phyloP scores from a whole-genome alignment of 257 asterid species.

The Ilex asprella region DNA sequence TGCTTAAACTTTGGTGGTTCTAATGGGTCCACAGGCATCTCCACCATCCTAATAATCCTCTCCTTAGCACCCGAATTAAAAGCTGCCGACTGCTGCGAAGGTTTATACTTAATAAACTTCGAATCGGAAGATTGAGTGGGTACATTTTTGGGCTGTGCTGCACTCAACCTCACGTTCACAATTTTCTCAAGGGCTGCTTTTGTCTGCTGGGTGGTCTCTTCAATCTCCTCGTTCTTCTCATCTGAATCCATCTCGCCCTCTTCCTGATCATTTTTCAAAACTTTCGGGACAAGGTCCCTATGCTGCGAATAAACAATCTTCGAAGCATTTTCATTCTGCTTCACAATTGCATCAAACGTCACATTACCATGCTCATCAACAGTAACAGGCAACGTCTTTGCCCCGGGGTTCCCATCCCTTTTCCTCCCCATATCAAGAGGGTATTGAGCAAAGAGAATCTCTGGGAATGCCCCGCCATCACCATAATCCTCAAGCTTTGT shows the following conservation, averaged over 20 bases:
- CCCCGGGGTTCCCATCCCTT: constrained; percentile 44
- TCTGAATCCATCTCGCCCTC: constrained; percentile 69
- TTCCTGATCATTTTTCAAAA: constrained; percentile 48
- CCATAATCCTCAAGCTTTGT: constrained; percentile 82
- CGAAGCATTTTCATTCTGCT: constrained; percentile 78
- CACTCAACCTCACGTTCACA: constrained; percentile 84
- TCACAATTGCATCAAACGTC: constrained; percentile 80
- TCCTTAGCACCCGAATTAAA: constrained; percentile 94
- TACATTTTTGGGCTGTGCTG: constrained; percentile 92
- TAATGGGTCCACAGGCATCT: constrained; percentile 85
- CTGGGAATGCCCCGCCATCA: constrained; percentile 94
- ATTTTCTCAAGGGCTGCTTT: constrained; percentile 92
- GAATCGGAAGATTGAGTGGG: constrained; percentile 67
- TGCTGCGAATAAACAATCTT: constrained; percentile 81
- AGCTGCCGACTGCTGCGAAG: constrained; percentile 89
- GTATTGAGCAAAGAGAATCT: constrained; percentile 71
- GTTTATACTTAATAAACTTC: constrained; percentile 87
- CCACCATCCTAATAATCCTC: constrained; percentile 90
- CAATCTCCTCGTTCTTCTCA: constrained; percentile 74
- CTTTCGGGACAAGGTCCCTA: constrained; percentile 66
- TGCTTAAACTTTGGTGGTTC: constrained; percentile 96
- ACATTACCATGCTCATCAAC: constrained; percentile 83
- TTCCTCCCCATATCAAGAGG: constrained; percentile 85
- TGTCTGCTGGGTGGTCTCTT: constrained; percentile 70
- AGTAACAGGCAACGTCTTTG: constrained; percentile 65